Base-by-base conservation (phyloP, 139 green algal species). In the Pleodorina starrii region DNA sequence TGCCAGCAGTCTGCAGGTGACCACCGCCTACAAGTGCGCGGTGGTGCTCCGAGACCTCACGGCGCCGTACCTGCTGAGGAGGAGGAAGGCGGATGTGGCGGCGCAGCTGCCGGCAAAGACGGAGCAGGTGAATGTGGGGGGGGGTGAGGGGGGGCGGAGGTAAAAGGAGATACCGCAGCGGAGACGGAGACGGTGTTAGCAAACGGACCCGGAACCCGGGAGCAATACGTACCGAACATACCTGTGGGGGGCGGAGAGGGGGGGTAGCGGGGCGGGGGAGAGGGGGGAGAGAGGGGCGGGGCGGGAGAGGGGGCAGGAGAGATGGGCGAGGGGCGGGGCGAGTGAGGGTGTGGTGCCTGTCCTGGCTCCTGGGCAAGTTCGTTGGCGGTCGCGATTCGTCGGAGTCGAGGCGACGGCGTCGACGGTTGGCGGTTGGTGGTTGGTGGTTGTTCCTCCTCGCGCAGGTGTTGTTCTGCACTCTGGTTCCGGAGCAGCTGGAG, bases 11-110 rank as follows among this genome's bases (percentile, higher is more conserved):
- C 89, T 97, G 48, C 96, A 97, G 93, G 97, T 98, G 12, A 92
- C 95, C n/a, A 98, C 97, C 29, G 97, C 97, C 10, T 94, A 94
- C 88, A 91, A 90, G 79, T 95, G 92, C 72, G 98, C 98, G 10
- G 94, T 99, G 32, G 92, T 99, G 85, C 96, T 99, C 91, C 94
- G 97, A 5, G 98, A 99, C 92, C 90, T 99, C 21, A 98, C 99
- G 60, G 89, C 94, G 12, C 98, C 98, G 14, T 99, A 99, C 95
- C 95, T 99, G 75, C 95, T 99, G 89, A 94, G 97, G 46, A 91
- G 98, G 32, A 91, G 96, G 84, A 99, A 99, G 91, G 93, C 92
- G 1, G 97, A 99, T 73, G 98, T 99, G 51, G 91, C 91, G 35
- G 60, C 91, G 40, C 91, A 97, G 88, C 95, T 99, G 84, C 98